Percentiles rank a stretch among this genome's conserved stretches.
phyloP scores from a whole-genome alignment of 1,284 basidiomycete species.

The Apiotrichum mycotoxinovorans region DNA sequence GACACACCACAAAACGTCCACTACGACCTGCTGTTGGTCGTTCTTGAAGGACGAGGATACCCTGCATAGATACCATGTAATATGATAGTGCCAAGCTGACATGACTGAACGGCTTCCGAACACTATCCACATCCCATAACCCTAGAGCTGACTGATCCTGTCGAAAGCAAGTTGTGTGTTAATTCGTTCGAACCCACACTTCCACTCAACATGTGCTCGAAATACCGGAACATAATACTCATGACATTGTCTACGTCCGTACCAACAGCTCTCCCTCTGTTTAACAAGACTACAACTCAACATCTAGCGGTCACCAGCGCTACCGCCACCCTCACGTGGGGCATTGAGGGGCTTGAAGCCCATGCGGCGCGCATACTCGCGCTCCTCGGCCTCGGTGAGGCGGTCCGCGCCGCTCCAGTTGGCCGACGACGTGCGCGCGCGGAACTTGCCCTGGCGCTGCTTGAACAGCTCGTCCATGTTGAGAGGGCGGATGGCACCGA shows the following conservation, averaged over 20 bases:
- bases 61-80: constrained; percentile 4
- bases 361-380: constrained; percentile 83
- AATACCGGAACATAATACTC: not conserved
- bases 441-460: constrained; percentile 62
- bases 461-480: constrained; percentile 67
- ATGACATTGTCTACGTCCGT: not conserved
- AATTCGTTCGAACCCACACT: too few species aligned
- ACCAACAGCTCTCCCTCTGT: not conserved
- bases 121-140: too few species aligned
- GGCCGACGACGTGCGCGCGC: constrained; percentile 83
- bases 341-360: constrained; percentile 59
- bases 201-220: too few species aligned
- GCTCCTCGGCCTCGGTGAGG: constrained; percentile 74
- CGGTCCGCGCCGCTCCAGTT: constrained; percentile 87
- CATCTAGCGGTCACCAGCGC: not conserved
- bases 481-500: constrained; percentile 76
- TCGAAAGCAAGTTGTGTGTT: too few species aligned
- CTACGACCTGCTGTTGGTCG: too few species aligned
- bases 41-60: not conserved
- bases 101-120: too few species aligned
- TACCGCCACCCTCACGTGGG: constrained; percentile 10
- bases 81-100: not conserved
- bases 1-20: too few species aligned
- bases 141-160: too few species aligned
- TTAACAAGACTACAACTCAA: not conserved